Percentiles rank a stretch among this genome's conserved stretches.
Conservation (phyloP, 345 rosid species). For the Geranium rotundifolium region DNA sequence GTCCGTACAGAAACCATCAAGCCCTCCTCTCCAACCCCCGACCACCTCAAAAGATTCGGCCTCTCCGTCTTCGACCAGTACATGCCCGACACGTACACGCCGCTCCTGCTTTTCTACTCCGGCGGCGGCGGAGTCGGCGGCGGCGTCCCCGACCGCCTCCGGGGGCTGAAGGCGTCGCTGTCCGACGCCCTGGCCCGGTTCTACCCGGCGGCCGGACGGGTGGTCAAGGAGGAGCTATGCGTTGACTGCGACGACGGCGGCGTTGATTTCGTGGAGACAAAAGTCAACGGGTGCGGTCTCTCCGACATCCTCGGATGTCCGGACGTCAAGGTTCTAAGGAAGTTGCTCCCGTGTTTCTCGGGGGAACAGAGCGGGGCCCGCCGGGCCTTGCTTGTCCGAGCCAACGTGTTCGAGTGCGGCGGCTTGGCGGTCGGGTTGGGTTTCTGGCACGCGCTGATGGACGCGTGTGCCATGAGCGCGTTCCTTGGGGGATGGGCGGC, state of each 20-base stretch:
- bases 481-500: slow-evolving; percentile 12
- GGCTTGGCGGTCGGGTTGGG: slow-evolving; percentile 13
- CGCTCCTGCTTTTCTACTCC: slow-evolving; percentile 6
- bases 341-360: slow-evolving; percentile 14
- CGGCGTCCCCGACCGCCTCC: neutral
- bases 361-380: too few species aligned
- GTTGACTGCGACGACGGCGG: neutral
- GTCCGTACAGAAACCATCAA: slow-evolving; percentile 10
- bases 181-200: slow-evolving; percentile 10
- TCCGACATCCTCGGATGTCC: neutral
- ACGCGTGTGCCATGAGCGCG: slow-evolving; percentile 3
- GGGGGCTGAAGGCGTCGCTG: slow-evolving; percentile 6
- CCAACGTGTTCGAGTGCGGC: slow-evolving; percentile 21
- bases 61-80: slow-evolving; percentile 15
- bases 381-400: slow-evolving; percentile 16
- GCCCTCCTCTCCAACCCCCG: slow-evolving; percentile 13
- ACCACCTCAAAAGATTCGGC: neutral
- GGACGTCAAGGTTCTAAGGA: slow-evolving; percentile 6
- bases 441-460: slow-evolving; percentile 10
- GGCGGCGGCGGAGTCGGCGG: too few species aligned
- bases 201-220: slow-evolving; percentile 12
- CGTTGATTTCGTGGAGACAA: neutral
- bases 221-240: slow-evolving; percentile 1
- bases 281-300: neutral
- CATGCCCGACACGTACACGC: slow-evolving; percentile 1